phyloP scores from a whole-genome alignment of 2,329 filamentous ascomycete species.

The Setomelanomma holmii region DNA sequence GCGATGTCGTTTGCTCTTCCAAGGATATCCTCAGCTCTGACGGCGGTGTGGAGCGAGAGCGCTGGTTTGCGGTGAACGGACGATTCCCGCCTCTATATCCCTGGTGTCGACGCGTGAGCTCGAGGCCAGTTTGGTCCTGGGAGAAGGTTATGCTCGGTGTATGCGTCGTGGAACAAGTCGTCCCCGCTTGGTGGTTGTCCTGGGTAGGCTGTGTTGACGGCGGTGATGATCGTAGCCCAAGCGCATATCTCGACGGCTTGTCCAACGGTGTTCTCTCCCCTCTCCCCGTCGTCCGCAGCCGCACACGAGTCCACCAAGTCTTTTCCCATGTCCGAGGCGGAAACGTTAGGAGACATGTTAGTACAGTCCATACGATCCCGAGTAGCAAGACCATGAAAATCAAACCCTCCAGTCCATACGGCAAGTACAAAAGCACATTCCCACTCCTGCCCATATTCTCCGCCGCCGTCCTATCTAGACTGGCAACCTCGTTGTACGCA shows the following conservation, averaged over 20 bases:
- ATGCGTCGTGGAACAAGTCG: no score
- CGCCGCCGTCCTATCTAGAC: neutral
- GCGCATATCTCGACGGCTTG: conserved; percentile 19
- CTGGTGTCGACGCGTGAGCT: neutral
- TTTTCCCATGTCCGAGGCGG: conserved; percentile 15
- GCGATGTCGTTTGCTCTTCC: neutral
- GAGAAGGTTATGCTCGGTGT: neutral
- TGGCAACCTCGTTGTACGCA: neutral
- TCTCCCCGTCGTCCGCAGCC: neutral
- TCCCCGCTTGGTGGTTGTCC: no score
- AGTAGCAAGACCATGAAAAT: conserved; percentile 9
- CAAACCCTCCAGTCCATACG: conserved; percentile 8
- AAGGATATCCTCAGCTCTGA: neutral
- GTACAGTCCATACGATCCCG: conserved; percentile 8
- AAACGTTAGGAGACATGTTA: conserved; percentile 26
- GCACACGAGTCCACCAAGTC: neutral
- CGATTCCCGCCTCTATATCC: neutral
- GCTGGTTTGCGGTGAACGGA: neutral
- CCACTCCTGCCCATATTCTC: neutral
- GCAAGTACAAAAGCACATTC: conserved; percentile 10
- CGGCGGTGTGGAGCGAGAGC: neutral
- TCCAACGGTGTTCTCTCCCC: conserved; percentile 17
- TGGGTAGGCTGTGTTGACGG: neutral
- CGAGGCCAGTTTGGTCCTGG: neutral
- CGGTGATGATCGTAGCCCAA: neutral